These are phyloP conservation scores for Dalbergia oliveri DNA, from an alignment of 306 rosid species.

Conservation along the genomic window DNA sequence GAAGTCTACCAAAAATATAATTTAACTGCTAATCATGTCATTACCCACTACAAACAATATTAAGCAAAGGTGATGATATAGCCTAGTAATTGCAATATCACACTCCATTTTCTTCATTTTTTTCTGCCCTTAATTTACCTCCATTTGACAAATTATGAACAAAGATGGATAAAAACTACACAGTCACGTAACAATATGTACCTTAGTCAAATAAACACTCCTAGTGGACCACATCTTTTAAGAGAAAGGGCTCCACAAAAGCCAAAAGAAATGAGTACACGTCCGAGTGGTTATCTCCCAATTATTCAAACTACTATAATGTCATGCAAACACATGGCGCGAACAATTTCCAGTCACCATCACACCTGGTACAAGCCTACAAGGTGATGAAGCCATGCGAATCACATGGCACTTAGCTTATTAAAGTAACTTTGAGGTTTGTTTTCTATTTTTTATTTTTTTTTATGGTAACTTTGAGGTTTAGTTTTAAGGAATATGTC, in stretches of 20 bases:
- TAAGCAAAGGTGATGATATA: not conserved
- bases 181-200: not conserved
- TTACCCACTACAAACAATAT: constrained; percentile 1
- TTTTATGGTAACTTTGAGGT: not conserved
- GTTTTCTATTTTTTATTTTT: no score
- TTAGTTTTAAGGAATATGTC: not conserved
- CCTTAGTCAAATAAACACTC: not conserved
- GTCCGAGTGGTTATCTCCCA: not conserved
- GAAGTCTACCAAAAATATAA: not conserved
- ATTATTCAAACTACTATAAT: not conserved
- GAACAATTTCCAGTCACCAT: constrained; percentile 15
- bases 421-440: not conserved
- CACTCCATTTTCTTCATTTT: not conserved
- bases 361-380: not conserved
- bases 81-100: not conserved
- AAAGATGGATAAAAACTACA: not conserved
- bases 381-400: constrained; percentile 11
- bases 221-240: not conserved
- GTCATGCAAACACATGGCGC: not conserved
- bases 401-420: constrained; percentile 4
- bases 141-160: not conserved
- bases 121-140: no score
- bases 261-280: not conserved
- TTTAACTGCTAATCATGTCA: not conserved
- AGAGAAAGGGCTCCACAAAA: not conserved